These are phyloP conservation scores for Lecanicillium sp. DNA, from an alignment of 2,329 filamentous ascomycete genomes.

Conservation along the genomic window DNA sequence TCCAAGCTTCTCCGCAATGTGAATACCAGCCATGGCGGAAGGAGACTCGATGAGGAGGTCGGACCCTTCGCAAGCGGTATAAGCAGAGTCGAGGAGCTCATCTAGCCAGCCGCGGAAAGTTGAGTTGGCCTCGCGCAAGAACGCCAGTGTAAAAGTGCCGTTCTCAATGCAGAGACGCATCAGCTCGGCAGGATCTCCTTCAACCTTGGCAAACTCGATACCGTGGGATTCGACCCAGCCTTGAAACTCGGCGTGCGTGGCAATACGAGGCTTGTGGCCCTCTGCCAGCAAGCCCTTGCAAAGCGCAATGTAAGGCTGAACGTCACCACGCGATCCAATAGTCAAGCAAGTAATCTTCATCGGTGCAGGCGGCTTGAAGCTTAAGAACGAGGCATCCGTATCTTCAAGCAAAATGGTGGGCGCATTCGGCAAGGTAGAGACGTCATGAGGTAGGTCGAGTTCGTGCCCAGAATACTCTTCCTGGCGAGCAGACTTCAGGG, in stretches of 20 bases:
- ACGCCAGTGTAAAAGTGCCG: conserved; percentile 91
- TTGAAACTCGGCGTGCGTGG: conserved; percentile 86
- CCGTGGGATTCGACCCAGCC: conserved; percentile 87
- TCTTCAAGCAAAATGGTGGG: conserved; percentile 86
- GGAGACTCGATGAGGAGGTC: conserved; percentile 93
- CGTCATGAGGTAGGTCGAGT: conserved; percentile 40
- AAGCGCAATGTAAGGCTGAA: conserved; percentile 94
- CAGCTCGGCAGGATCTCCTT: conserved; percentile 85
- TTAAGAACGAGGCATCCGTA: conserved; percentile 76
- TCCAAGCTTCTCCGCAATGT: conserved; percentile 86
- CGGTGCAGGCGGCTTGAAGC: conserved; percentile 78
- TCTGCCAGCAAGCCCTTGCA: conserved; percentile 87
- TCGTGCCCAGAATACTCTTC: conserved; percentile 47
- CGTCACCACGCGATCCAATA: conserved; percentile 91
- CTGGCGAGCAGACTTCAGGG: conserved; percentile 67
- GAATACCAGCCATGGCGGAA: conserved; percentile 94
- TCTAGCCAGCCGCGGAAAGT: conserved; percentile 96
- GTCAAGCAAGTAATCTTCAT: conserved; percentile 88
- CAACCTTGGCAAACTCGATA: conserved; percentile 84
- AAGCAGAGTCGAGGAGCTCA: conserved; percentile 75
- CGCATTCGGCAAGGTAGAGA: conserved; percentile 45
- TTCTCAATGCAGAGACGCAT: conserved; percentile 97
- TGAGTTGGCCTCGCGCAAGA: conserved; percentile 77
- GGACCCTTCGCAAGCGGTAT: conserved; percentile 74
- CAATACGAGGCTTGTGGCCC: conserved; percentile 80